Percentiles rank a stretch among this genome's conserved stretches.
Evolutionary conservation across 345 rosid genomes (phyloP).

Genomic region (Melaleuca quinquenervia): DNA sequence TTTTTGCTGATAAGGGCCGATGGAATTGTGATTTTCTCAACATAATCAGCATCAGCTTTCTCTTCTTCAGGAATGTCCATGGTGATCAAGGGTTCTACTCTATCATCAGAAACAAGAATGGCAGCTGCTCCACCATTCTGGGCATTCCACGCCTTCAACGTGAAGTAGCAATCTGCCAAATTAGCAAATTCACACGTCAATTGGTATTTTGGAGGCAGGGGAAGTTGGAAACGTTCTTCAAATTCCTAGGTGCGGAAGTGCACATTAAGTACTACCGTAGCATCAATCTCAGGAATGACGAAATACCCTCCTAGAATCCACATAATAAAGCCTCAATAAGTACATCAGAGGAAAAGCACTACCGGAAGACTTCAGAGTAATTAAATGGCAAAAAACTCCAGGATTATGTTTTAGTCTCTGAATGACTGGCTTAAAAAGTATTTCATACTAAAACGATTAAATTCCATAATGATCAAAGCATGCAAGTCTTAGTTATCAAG

Average conservation of each 20-base stretch:
- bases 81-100: constrained; percentile 38
- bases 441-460: no score
- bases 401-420: neutral
- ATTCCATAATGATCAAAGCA: no score
- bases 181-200: neutral
- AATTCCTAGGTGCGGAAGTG: neutral
- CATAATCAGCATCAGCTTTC: constrained; percentile 33
- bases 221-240: neutral
- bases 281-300: neutral
- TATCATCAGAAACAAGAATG: constrained; percentile 42
- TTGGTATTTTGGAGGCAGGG: neutral
- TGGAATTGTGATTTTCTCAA: constrained; percentile 41
- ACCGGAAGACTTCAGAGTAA: neutral
- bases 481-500: no score
- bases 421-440: neutral
- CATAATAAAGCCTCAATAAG: neutral
- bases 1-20: constrained; percentile 40
- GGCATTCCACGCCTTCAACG: constrained; percentile 53
- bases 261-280: neutral
- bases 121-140: constrained; percentile 63
- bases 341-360: neutral
- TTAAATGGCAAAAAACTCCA: neutral
- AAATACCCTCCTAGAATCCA: neutral
- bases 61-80: constrained; percentile 56
- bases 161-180: constrained; percentile 42